Conservation (phyloP, 306 rosid species). For the Quillaja saponaria region DNA sequence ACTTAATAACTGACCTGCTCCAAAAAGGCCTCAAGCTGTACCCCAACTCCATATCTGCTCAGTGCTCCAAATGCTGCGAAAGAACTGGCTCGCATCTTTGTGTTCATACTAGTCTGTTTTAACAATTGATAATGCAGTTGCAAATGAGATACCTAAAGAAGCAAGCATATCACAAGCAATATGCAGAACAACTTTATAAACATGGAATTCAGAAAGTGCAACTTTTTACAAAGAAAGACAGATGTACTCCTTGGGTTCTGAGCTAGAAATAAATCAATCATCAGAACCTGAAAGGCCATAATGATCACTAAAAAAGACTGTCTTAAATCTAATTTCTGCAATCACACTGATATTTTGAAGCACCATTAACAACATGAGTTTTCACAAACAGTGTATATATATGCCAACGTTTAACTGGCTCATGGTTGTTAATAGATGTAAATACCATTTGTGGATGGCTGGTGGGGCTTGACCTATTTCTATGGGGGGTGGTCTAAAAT, state of each 20-base stretch:
- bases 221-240: background rate
- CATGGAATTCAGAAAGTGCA: background rate
- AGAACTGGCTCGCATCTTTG: slow-evolving; percentile 84
- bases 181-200: background rate
- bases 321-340: no score
- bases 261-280: background rate
- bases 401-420: no score
- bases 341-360: no score
- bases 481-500: no score
- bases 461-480: no score
- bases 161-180: slow-evolving; percentile 13
- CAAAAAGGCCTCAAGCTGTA: slow-evolving; percentile 71
- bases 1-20: slow-evolving; percentile 90
- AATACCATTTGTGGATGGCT: no score
- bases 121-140: slow-evolving; percentile 5
- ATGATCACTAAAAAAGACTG: no score
- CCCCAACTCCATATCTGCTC: slow-evolving; percentile 65
- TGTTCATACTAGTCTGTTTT: slow-evolving; percentile 62
- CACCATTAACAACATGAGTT: no score
- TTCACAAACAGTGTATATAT: no score
- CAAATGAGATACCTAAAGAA: background rate
- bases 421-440: no score
- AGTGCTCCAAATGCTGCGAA: slow-evolving; percentile 91
- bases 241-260: background rate
- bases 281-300: background rate